Evolutionary conservation across 2,329 filamentous ascomycete genomes (phyloP).

Genomic region (Diaporthe aspalathi): DNA sequence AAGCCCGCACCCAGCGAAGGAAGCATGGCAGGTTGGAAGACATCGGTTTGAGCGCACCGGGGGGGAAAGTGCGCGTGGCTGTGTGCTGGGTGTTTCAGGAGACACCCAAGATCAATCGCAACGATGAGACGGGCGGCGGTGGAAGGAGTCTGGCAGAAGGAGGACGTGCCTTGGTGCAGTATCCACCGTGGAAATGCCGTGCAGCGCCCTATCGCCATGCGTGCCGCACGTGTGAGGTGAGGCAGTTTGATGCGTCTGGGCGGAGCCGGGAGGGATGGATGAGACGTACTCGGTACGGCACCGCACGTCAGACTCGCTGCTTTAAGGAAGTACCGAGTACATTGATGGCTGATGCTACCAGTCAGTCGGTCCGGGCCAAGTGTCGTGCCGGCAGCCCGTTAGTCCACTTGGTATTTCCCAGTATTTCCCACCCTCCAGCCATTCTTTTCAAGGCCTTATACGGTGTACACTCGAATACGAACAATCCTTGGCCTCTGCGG

Average conservation of each 20-base stretch:
- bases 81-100: constrained; percentile 16
- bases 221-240: constrained; percentile 18
- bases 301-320: too few relatives aligned
- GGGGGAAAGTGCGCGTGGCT: constrained; percentile 6
- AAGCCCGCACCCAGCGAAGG: not conserved
- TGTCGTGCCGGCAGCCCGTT: not conserved
- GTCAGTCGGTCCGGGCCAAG: not conserved
- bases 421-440: not conserved
- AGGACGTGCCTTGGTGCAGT: not conserved
- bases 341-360: not conserved
- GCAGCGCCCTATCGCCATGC: not conserved
- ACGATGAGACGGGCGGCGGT: constrained; percentile 23
- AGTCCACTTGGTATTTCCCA: too few relatives aligned
- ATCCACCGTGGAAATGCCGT: constrained; percentile 1
- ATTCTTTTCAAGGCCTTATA: too few relatives aligned
- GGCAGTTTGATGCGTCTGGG: not conserved
- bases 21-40: not conserved
- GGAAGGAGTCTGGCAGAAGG: not conserved
- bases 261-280: not conserved
- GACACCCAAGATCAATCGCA: constrained; percentile 10
- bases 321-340: not conserved
- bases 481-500: constrained; percentile 7
- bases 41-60: not conserved
- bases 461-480: constrained; percentile 24
- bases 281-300: not conserved